Evolutionary conservation across 2,329 filamentous ascomycete genomes (phyloP).

Genomic region (Daldinia eschscholtzii): DNA sequence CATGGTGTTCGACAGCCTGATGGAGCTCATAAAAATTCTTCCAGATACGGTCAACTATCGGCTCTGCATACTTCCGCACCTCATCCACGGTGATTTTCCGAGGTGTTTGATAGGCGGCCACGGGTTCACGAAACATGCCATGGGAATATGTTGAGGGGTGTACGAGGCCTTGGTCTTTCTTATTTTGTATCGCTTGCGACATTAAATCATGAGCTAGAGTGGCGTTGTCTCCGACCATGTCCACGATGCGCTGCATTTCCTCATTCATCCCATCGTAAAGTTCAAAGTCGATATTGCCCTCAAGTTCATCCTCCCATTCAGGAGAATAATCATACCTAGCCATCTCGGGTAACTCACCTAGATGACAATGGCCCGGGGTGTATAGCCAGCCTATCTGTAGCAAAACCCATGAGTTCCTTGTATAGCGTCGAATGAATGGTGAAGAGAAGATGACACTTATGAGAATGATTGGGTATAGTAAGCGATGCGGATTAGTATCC

Average conservation of each 20-base stretch:
- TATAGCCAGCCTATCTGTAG: conserved; percentile 6
- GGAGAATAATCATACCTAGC: conserved; percentile 7
- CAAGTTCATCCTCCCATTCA: not conserved
- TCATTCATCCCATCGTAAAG: conserved; percentile 8
- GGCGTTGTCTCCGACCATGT: not conserved
- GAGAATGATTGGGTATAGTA: not conserved
- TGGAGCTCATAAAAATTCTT: conserved; percentile 2
- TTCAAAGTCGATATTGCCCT: not conserved
- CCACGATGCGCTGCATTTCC: not conserved
- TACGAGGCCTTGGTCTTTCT: not conserved
- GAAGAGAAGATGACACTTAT: not conserved
- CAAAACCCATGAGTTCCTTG: not conserved
- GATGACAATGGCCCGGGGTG: not conserved
- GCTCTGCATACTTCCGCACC: not conserved
- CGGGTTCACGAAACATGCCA: not conserved
- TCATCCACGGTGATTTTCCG: conserved; percentile 7
- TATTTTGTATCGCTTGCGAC: conserved; percentile 1
- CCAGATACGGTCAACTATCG: conserved; percentile 5
- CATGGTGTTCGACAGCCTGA: not conserved
- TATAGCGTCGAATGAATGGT: not conserved
- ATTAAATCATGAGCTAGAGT: conserved; percentile 2
- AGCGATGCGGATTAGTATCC: not conserved
- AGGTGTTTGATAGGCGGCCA: not conserved
- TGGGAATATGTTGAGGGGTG: not conserved
- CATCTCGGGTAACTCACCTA: not conserved